phyloP scores from a whole-genome alignment of 495 filamentous ascomycete genomes.

The Penicillium mononematosum region DNA sequence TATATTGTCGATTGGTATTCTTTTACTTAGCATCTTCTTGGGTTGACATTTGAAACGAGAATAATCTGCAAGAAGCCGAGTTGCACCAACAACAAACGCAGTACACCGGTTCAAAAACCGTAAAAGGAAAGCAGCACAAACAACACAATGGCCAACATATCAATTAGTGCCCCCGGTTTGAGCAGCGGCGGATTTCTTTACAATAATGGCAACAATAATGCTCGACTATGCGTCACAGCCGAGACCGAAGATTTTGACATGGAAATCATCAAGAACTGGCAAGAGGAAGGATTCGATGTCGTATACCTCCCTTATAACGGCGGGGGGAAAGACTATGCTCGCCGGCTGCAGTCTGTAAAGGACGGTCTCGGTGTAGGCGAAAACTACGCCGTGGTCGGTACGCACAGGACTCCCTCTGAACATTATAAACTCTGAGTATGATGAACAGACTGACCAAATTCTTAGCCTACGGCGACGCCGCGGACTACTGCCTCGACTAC shows the following conservation, averaged over 20 bases:
- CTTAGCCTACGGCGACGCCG: slow-evolving; percentile 58
- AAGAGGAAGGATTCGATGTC: slow-evolving; percentile 65
- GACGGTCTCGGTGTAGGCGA: slow-evolving; percentile 49
- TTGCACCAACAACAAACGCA: background rate
- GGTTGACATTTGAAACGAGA: background rate
- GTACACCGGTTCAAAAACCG: slow-evolving; percentile 5
- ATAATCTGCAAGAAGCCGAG: background rate
- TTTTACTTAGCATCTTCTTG: background rate
- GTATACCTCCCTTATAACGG: slow-evolving; percentile 57
- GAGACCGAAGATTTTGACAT: slow-evolving; percentile 62
- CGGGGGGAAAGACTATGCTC: slow-evolving; percentile 54
- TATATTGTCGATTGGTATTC: background rate
- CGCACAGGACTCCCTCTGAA: background rate
- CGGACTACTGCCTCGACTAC: slow-evolving; percentile 54
- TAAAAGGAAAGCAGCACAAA: background rate
- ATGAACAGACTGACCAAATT: background rate
- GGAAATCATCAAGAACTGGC: slow-evolving; percentile 56
- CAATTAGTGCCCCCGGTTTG: slow-evolving; percentile 39
- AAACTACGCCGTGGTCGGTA: slow-evolving; percentile 52
- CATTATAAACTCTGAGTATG: slow-evolving; percentile 1
- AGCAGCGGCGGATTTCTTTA: slow-evolving; percentile 42
- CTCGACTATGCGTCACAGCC: slow-evolving; percentile 61
- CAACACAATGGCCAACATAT: slow-evolving; percentile 37
- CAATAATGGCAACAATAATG: slow-evolving; percentile 44
- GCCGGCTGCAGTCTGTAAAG: slow-evolving; percentile 44